Percentiles rank a stretch among this genome's conserved stretches.
These are phyloP conservation scores for Populus tremula DNA, from an alignment of 345 rosid species.

Conservation along the genomic window DNA sequence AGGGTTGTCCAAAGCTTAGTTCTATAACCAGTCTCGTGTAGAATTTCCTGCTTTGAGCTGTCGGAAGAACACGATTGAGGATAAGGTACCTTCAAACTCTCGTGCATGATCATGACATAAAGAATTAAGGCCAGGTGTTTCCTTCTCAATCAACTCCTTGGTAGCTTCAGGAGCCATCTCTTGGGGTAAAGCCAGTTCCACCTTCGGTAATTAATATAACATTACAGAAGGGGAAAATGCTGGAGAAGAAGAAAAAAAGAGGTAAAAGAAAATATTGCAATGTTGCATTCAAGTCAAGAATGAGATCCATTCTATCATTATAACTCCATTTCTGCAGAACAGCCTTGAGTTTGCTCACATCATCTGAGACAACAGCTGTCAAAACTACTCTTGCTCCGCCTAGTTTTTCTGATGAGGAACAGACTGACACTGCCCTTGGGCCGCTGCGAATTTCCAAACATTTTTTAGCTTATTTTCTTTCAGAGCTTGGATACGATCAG, in stretches of 20 bases:
- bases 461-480: not conserved
- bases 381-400: conserved; percentile 79
- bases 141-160: conserved; percentile 72
- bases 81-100: conserved; percentile 75
- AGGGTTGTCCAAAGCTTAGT: conserved; percentile 21
- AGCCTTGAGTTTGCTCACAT: conserved; percentile 63
- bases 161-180: conserved; percentile 98
- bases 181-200: conserved; percentile 92
- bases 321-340: conserved; percentile 77
- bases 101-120: conserved; percentile 82
- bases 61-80: conserved; percentile 20
- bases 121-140: conserved; percentile 75
- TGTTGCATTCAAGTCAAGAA: not conserved
- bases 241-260: not conserved
- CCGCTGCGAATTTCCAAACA: conserved; percentile 57
- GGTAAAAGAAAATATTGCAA: not conserved
- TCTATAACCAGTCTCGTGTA: conserved; percentile 16
- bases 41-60: conserved; percentile 14
- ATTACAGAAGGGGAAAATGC: conserved; percentile 1
- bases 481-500: not conserved
- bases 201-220: conserved; percentile 42
- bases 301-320: conserved; percentile 33
- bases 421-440: conserved; percentile 72
- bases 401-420: conserved; percentile 78
- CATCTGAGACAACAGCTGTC: conserved; percentile 80